Base-by-base conservation (phyloP, 2,329 filamentous ascomycete species). In the Colletotrichum sp. region DNA sequence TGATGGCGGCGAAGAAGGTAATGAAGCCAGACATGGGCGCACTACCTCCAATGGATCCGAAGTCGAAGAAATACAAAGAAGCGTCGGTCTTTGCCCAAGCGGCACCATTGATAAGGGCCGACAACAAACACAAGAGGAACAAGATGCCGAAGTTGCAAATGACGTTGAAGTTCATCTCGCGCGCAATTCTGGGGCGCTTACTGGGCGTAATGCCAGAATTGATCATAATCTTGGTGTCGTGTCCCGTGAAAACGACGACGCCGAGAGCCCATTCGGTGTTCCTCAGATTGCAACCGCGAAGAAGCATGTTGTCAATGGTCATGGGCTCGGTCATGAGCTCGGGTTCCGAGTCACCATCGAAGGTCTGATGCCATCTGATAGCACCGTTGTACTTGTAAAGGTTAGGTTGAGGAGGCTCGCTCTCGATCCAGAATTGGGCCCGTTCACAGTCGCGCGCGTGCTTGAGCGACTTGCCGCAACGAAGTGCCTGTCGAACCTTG, bases 201-300 rank as follows among this genome's bases (percentile, higher is more conserved):
- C 93, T 98, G 15, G 98, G 97, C 2, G 97, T 99, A 77, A 96
- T 94, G 76, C 97, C 97, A 32, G 97, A 95, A 83, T 99, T 99
- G 87, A 98, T 94, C 97, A 99, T 99, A 83, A 98, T 99, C 87
- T 99, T 99, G 38, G 96, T 98, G 83, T 99, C 96, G 82, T 96
- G 93, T 38, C 97, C 97, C 16, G 97, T 99, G 85, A 98, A 99
- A 21, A 98, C 89, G 66, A 99, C 96, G 5, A 99, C 91, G 69
- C 96, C 97, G 8, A 99, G 90, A 70, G 96, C 90, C 97, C 97
- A 99, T 82, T 99, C 96, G 0, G 97, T 99, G 84, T 99, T 99
- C 78, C 96, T 93, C 65, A 99, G 86, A 80, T 96, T 98, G 86
- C 96, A 98, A 71, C 97, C 97, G 88, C 97, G 94, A 60, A 99